Base-by-base conservation (phyloP, 768 basidiomycete species). In the Russula virescens region DNA sequence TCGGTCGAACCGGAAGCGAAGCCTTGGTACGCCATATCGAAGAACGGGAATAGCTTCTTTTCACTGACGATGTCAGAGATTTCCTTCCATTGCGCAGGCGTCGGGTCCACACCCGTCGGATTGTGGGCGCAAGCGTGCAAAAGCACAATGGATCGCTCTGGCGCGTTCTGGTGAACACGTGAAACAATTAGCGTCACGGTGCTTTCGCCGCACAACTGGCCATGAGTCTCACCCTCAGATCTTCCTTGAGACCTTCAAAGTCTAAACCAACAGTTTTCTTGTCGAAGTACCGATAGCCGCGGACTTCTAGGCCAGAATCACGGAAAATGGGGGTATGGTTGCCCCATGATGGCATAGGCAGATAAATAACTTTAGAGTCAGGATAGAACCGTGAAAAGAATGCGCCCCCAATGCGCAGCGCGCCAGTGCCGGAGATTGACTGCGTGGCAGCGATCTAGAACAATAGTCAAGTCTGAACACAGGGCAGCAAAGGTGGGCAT, bases 11-110 rank as follows among this genome's bases (percentile, higher is more conserved):
- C 97, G 25, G 95, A 97, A 40, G 97, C 96, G 74, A 99, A 99
- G 55, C 97, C 97, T 76, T 97, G 94, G 80, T 99, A 99, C 18
- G 97, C 96, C 94, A 98, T 98, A 77, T 99, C 97, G 74, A 98
- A 98, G 85, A 98, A 94, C 56, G 96, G 91, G 86, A 98, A 96
- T 69, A 96, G 83, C 66, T 86, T 84, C 79, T 84, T 91, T 78
- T 93, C 89, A 71, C 91, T 86, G 68, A 96, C 76, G 63, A 98
- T 79, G 69, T 93, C 83, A 47, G 91, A 93, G 65, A 99, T 86
- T 73, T 91, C 83, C 64, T 80, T 82, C 97, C 97, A 99, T 77
- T 99, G 94, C 54, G 85, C 87, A 23, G 81, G 83, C 11, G 95
- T 97, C 34, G 94, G 95, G 77, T 99, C 97, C 68, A 98, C 83